A percentile compares a stretch with the other conserved stretches of the same genome.
These are phyloP conservation scores for Pilatotrama ljubarskyi DNA, from an alignment of 768 basidiomycete species.

Conservation along the genomic window DNA sequence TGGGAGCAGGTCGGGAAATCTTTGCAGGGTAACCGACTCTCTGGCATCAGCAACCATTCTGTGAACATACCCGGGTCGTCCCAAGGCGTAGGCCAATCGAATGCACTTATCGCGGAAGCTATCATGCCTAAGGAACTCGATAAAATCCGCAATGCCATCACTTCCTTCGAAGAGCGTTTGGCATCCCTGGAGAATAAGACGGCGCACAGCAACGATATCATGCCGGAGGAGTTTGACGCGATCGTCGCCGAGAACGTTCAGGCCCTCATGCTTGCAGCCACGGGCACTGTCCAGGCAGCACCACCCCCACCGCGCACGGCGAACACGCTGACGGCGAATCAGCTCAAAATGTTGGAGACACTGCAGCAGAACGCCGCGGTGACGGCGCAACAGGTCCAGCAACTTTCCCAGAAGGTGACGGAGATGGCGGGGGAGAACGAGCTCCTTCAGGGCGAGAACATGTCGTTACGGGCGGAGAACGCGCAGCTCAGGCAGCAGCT, in stretches of 20 bases:
- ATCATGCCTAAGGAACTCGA: constrained; percentile 16
- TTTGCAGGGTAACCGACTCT: constrained; percentile 3
- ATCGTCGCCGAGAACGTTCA: constrained; percentile 19
- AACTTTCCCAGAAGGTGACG: constrained; percentile 17
- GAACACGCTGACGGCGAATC: constrained; percentile 8
- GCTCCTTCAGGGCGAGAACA: constrained; percentile 12
- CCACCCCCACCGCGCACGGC: constrained; percentile 3
- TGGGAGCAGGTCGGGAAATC: constrained; percentile 12
- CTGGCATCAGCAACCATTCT: neutral
- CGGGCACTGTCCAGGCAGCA: constrained; percentile 9
- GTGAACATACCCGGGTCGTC: neutral
- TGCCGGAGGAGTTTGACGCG: constrained; percentile 14
- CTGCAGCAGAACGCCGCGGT: constrained; percentile 15
- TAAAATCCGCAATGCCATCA: constrained; percentile 13
- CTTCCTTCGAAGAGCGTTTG: constrained; percentile 15
- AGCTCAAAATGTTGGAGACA: constrained; percentile 11
- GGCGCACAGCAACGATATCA: neutral
- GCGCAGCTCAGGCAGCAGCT: constrained; percentile 16
- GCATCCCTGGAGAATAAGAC: constrained; percentile 1
- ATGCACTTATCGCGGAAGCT: constrained; percentile 15
- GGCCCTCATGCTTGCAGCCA: constrained; percentile 10
- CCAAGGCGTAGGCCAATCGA: constrained; percentile 4
- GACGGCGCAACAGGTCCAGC: constrained; percentile 17
- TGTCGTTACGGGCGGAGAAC: constrained; percentile 9
- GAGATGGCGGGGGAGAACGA: constrained; percentile 11